Evolutionary conservation across 495 filamentous ascomycete genomes (phyloP), one percentile per base, ranked within the genome.

Genomic region (Aspergillus heteromorphus): DNA sequence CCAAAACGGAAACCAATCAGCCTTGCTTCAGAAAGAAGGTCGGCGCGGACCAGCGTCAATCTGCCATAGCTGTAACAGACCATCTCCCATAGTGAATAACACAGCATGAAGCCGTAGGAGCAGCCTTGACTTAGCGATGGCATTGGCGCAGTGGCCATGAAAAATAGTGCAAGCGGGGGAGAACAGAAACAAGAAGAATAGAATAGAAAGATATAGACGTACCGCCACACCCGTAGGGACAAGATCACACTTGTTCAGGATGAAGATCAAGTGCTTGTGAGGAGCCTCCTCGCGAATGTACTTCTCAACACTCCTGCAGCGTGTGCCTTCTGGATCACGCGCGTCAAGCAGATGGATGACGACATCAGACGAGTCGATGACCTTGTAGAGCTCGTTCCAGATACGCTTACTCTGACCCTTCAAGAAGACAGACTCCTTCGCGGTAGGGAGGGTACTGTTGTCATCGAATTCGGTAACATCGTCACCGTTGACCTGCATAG

Each of bases 1-100:
- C 74, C 93, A 97, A 89, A 79, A 97, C 92, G 91, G 86, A 77
- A 80, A 69, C 76, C 67, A 70, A 71, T 83, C 88, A 87, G 79
- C 77, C 82, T 81, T 74, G 73, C 68, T 76, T 78, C 78, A 78
- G 67, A 75, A 80, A 69, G 79, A 80, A 70, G 56, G 67, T 73
- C 76, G 83, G 80, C 80, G 81, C 80, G 84, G 87, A 86, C 82
- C 71, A 77, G 78, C 81, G 76, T 86, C 75, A 68, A 84, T 98
- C 79, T 98, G 85, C 92, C 95, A 97, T 87, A 81, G 88, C 84
- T 87, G 89, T 98, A 98, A 98, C 93, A 92, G 92, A 88, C 81
- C 69, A 50, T 77, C 79, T 81, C 83, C 86, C 89, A 95, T 81
- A 64, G 82, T 64, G 62, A 68, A 57, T 64, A 72, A 54, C 53